Evolutionary conservation across 202 grass and related monocot species (phyloP).

Genomic region (Cymbopogon flexuosus): DNA sequence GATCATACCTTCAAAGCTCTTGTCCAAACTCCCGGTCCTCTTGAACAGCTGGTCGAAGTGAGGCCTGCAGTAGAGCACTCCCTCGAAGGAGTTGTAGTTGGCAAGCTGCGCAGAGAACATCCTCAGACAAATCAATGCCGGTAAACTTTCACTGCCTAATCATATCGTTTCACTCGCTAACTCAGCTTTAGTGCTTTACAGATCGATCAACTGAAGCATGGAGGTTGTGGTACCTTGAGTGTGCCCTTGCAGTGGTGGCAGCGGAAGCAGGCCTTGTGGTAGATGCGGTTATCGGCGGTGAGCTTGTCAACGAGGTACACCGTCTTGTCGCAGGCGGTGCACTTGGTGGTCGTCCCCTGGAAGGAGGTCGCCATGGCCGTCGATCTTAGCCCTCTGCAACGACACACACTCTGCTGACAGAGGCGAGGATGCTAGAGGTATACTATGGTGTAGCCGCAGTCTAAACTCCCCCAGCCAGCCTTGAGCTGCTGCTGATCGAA

Average conservation of each 20-base stretch:
- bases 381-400: background rate
- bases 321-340: conserved; percentile 91
- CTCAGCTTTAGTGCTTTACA: background rate
- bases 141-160: background rate
- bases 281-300: conserved; percentile 86
- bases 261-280: conserved; percentile 98
- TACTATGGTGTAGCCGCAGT: background rate
- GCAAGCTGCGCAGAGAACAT: conserved; percentile 51
- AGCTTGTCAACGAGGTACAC: conserved; percentile 97
- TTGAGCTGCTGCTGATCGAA: background rate
- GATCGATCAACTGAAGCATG: background rate
- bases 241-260: conserved; percentile 99
- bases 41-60: conserved; percentile 97
- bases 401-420: background rate
- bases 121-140: background rate
- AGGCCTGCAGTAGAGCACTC: conserved; percentile 95
- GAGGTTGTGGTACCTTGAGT: conserved; percentile 52
- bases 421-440: background rate
- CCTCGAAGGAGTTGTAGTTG: conserved; percentile 94
- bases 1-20: conserved; percentile 85
- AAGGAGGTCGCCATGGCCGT: conserved; percentile 56
- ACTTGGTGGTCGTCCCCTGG: conserved; percentile 83
- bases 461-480: background rate
- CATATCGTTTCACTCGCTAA: background rate
- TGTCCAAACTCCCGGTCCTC: conserved; percentile 93